Conservation (phyloP, 2,329 filamentous ascomycete species). For the Cladophialophora chaetospira region DNA sequence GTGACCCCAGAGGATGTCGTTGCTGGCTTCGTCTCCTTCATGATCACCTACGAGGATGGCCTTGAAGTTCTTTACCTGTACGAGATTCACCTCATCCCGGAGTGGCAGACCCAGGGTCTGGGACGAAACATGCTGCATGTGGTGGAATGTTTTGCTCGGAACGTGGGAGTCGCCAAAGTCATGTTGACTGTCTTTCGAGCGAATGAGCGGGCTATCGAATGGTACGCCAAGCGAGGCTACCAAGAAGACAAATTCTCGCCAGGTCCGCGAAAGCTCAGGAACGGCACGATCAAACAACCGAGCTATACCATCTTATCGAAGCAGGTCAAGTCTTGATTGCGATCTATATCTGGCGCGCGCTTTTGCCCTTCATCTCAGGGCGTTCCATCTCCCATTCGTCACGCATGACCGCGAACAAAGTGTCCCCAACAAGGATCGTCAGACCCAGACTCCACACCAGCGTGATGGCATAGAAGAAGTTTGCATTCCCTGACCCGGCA, state of each 20-base stretch:
- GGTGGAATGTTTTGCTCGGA: slow-evolving; percentile 51
- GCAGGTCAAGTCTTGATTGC: slow-evolving; percentile 32
- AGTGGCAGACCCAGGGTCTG: slow-evolving; percentile 52
- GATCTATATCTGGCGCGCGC: slow-evolving; percentile 74
- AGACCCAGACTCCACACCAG: slow-evolving; percentile 95
- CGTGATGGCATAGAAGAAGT: slow-evolving; percentile 99
- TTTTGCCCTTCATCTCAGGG: slow-evolving; percentile 86
- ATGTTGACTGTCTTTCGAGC: slow-evolving; percentile 64
- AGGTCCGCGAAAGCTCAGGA: slow-evolving; percentile 50
- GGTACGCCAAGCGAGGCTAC: slow-evolving; percentile 57
- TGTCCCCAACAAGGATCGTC: slow-evolving; percentile 82
- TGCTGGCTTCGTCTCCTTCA: slow-evolving; percentile 55
- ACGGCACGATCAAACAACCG: slow-evolving; percentile 50
- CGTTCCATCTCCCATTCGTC: slow-evolving; percentile 94
- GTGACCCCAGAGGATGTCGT: slow-evolving; percentile 20
- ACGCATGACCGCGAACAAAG: slow-evolving; percentile 81
- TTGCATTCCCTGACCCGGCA: slow-evolving; percentile 94
- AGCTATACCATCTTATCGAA: slow-evolving; percentile 60
- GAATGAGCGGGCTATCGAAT: slow-evolving; percentile 50
- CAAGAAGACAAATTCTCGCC: slow-evolving; percentile 56
- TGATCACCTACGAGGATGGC: slow-evolving; percentile 59
- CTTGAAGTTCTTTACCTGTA: slow-evolving; percentile 64
- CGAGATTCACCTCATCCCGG: slow-evolving; percentile 58
- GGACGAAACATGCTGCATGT: slow-evolving; percentile 54
- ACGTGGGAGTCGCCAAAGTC: slow-evolving; percentile 53